Evolutionary conservation across 2,329 filamentous ascomycete genomes (phyloP), one percentile per base, ranked within the genome.

Genomic region (Sporothrix protearum): DNA sequence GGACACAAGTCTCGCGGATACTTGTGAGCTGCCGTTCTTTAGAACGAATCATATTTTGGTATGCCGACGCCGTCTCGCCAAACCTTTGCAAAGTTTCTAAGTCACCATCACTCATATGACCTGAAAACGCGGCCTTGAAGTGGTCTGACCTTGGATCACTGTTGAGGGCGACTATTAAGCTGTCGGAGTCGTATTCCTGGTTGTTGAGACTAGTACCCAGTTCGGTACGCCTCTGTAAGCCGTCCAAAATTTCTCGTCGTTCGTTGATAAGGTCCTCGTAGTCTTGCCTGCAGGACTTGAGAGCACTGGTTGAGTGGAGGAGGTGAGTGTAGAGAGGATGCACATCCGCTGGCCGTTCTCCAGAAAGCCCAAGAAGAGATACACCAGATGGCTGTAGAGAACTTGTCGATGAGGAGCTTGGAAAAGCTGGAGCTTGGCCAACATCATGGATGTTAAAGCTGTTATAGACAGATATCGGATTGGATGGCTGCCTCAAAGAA

Each of bases 251-350:
- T 68, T 78, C 77, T 9, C 81, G 78, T 53, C 80, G 81, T 47
- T 80, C 79, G 70, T 80, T 78, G 12, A 79, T 71, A 3, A 87
- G 79, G 53, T 87, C 84, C 5, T 80, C 78, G 45, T 81, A 77
- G n/a, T 84, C 80, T 71, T 88, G 85, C 66, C 79, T 80, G 16
- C 83, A 83, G 39, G 84, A 79, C 59, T 83, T 80, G n/a, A 84
- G 77, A 22, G 86, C 82, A 1, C 80, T 82, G 10, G 84, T 80
- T 1, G 81, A 80, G 14, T 81, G 79, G 19, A 83, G 79, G 6
- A 87, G 79, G 22, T 81, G 77, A 12, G 78, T 74, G 74, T 85
- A 87, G 2, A 84, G 77, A 1, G 85, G 85, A 73, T 87, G 85
- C 1, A 82, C 76, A 51, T 83, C 82, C 1, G 74, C 73, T 1